Evolutionary conservation across 768 basidiomycete genomes (phyloP).

Genomic region (Calocybe cyanea): DNA sequence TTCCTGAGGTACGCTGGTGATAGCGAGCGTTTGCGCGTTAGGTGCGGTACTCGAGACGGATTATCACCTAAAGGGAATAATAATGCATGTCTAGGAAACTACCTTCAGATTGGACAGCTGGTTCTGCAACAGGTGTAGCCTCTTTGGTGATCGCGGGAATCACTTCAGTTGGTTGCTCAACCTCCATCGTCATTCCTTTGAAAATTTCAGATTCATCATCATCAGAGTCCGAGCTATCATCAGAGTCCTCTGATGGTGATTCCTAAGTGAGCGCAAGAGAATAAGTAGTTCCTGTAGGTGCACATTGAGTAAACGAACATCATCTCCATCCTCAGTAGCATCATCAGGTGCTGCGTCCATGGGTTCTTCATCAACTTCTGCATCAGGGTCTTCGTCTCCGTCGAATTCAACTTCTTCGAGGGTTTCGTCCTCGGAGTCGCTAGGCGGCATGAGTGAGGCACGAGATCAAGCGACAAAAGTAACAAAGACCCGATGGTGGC

Average conservation of each 20-base stretch:
- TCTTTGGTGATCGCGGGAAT: slow-evolving; percentile 12
- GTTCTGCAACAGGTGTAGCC: slow-evolving; percentile 8
- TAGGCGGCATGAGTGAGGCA: slow-evolving; percentile 43
- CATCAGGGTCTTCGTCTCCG: slow-evolving; percentile 40
- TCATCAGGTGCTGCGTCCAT: slow-evolving; percentile 47
- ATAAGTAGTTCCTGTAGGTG: neutral
- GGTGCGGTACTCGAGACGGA: slow-evolving; percentile 14
- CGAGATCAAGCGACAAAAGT: neutral
- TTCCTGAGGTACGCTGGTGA: slow-evolving; percentile 57
- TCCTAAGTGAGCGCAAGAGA: slow-evolving; percentile 35
- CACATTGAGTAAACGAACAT: too few species aligned
- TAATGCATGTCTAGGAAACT: neutral
- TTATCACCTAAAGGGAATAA: neutral
- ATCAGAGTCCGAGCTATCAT: slow-evolving; percentile 49
- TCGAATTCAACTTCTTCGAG: slow-evolving; percentile 61
- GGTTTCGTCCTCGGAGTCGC: slow-evolving; percentile 63
- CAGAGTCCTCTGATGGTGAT: slow-evolving; percentile 57
- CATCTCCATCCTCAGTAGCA: slow-evolving; percentile 62
- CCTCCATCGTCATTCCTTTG: slow-evolving; percentile 24
- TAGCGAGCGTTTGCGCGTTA: slow-evolving; percentile 30
- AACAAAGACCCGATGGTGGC: neutral
- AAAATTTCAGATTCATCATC: slow-evolving; percentile 36
- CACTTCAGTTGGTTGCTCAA: slow-evolving; percentile 21
- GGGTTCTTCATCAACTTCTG: slow-evolving; percentile 51
- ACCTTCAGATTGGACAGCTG: slow-evolving; percentile 9